Evolutionary conservation across 1,284 basidiomycete genomes (phyloP), one percentile per base, ranked within the genome.

Genomic region (Leccinum solheimii): DNA sequence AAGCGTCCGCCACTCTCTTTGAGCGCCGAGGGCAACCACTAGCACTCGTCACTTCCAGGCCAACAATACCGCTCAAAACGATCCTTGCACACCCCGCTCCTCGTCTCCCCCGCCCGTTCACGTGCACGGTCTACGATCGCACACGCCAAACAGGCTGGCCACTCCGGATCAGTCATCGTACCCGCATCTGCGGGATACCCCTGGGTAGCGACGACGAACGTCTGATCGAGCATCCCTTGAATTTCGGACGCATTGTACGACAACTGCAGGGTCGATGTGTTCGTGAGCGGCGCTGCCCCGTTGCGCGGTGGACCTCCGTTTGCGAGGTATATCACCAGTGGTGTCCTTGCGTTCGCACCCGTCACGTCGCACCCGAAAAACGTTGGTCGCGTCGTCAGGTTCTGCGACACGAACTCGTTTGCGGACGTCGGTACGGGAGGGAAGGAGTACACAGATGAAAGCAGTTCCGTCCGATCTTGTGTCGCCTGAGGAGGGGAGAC

Each of bases 71-170:
- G 64, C 55, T 55, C 62, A 43, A 81, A 73, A 62, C 80, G 82
- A n/a, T 45, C 64, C 62, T 45, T 61, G 59, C 81, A 81, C 11
- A 79, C 69, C 19, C 79, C 79, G 3, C 67, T 73, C 56, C 79
- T 65, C 45, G 16, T 13, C 32, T 70, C 65, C 2, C 76, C 71
- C 23, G 62, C 53, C 45, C 73, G 58, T 16, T 66, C 66, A 2
- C 81, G 68, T 13, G 75, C 72, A 36, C 80, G 75, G 43, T 82
- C 81, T 5, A 79, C 76, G 9, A 80, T 67, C 0, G 79, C 80
- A 53, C 80, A 82, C 21, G 80, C 78, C 43, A 82, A 60, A 57
- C 81, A 82, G 59, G 77, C 75, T 0, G 77, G 73, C 79, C 79
- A 83, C 45, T 79, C 68, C 1, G 69, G 68, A 36, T 83, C 80